phyloP scores from a whole-genome alignment of 2,329 filamentous ascomycete genomes.

The Chrysoporthe cubensis region DNA sequence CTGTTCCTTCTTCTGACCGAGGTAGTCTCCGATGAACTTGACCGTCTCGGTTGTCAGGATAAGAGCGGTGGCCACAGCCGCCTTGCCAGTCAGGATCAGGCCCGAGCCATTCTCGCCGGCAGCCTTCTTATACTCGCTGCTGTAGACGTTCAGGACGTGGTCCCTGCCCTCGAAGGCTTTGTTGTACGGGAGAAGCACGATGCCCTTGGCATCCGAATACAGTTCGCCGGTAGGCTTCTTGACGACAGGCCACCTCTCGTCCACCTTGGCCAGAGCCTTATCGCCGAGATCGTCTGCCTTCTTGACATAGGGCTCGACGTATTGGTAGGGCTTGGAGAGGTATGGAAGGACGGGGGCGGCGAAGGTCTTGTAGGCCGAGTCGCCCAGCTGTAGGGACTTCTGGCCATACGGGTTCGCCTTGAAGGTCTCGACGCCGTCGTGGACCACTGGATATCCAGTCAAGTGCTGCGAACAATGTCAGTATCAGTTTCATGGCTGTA shows the following conservation, averaged over 20 bases:
- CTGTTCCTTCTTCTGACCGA: constrained; percentile 24
- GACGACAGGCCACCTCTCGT: constrained; percentile 72
- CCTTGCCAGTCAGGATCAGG: constrained; percentile 71
- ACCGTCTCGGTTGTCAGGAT: constrained; percentile 28
- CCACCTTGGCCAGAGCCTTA: constrained; percentile 69
- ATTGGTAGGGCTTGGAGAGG: constrained; percentile 77
- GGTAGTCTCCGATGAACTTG: constrained; percentile 25
- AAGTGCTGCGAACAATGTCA: constrained; percentile 66
- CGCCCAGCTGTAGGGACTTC: constrained; percentile 76
- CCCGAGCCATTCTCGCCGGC: constrained; percentile 63
- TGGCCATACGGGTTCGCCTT: constrained; percentile 82
- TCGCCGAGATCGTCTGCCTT: constrained; percentile 80
- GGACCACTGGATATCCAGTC: constrained; percentile 80
- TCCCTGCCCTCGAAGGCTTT: constrained; percentile 65
- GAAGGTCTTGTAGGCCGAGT: constrained; percentile 75
- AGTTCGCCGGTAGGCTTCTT: constrained; percentile 77
- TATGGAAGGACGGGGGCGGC: constrained; percentile 80
- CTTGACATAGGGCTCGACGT: constrained; percentile 81
- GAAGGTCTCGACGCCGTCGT: constrained; percentile 77
- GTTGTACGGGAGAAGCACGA: constrained; percentile 66
- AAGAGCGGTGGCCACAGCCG: constrained; percentile 38
- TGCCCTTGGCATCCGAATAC: constrained; percentile 63
- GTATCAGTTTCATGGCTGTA: not conserved
- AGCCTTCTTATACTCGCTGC: constrained; percentile 64
- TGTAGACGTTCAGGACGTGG: constrained; percentile 62